Percentiles rank a stretch among this genome's conserved stretches.
These are phyloP conservation scores for Exophiala xenobiotica DNA, from an alignment of 2,329 filamentous ascomycete genomes.

Conservation along the genomic window DNA sequence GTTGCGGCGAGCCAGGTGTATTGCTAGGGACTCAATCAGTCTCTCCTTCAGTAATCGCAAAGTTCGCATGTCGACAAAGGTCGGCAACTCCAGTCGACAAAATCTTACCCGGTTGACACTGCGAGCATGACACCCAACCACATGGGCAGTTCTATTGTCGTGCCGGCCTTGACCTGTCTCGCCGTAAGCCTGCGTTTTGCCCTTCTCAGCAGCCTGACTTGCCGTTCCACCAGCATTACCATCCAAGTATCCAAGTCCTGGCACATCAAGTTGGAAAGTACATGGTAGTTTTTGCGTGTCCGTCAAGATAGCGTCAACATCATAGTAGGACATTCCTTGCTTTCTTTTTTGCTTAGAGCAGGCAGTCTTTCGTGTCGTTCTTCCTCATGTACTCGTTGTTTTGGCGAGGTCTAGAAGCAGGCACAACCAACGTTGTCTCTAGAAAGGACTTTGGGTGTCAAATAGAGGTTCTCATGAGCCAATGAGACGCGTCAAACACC, in stretches of 20 bases:
- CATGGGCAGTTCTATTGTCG: slow-evolving; percentile 77
- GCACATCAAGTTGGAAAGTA: slow-evolving; percentile 87
- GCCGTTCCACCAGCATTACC: slow-evolving; percentile 69
- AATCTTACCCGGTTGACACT: slow-evolving; percentile 53
- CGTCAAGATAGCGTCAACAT: slow-evolving; percentile 49
- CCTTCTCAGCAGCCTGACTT: slow-evolving; percentile 19
- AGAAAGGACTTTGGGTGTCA: not conserved
- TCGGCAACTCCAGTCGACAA: not conserved
- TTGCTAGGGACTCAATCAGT: slow-evolving; percentile 14
- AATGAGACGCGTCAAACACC: slow-evolving; percentile 17
- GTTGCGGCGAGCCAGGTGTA: slow-evolving; percentile 44
- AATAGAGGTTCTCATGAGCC: not conserved
- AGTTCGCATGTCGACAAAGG: not conserved
- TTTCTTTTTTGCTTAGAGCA: too few relatives aligned
- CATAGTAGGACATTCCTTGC: slow-evolving; percentile 42
- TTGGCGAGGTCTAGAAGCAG: too few relatives aligned
- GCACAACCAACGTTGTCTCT: too few relatives aligned
- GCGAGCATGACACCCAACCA: slow-evolving; percentile 96
- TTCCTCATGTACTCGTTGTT: too few relatives aligned
- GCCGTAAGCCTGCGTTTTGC: not conserved
- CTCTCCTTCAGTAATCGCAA: not conserved
- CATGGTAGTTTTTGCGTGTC: slow-evolving; percentile 85
- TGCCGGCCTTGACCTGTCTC: slow-evolving; percentile 70
- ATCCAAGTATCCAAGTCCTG: slow-evolving; percentile 84
- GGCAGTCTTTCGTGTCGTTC: too few relatives aligned